phyloP scores from a whole-genome alignment of 2,329 filamentous ascomycete genomes.

The Aureobasidium sp. region DNA sequence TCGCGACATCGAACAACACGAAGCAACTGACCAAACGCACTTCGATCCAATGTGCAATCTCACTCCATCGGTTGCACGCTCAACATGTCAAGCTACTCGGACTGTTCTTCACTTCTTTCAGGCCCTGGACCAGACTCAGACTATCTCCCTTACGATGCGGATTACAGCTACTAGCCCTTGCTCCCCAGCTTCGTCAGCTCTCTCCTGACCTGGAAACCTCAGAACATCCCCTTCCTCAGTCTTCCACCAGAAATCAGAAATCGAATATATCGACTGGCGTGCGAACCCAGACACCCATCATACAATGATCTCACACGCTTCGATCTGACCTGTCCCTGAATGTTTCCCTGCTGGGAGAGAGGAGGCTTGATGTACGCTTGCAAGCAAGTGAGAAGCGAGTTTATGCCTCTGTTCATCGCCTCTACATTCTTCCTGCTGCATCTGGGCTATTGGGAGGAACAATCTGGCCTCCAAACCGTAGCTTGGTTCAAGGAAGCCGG shows the following conservation, averaged over 20 bases:
- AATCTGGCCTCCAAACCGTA: neutral
- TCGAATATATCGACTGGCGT: neutral
- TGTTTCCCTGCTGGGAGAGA: neutral
- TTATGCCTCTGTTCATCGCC: neutral
- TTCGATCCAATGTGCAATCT: no score
- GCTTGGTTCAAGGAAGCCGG: neutral
- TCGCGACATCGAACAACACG: no score
- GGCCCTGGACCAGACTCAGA: neutral
- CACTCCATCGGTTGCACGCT: neutral
- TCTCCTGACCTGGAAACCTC: neutral
- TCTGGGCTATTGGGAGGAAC: neutral
- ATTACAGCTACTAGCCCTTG: neutral
- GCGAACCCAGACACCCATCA: neutral
- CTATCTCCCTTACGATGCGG: neutral
- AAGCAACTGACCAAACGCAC: no score
- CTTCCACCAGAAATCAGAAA: neutral
- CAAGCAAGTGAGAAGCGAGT: neutral
- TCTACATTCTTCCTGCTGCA: neutral
- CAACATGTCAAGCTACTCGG: neutral
- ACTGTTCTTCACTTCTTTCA: neutral
- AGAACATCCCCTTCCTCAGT: neutral
- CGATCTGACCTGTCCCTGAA: neutral
- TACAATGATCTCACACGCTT: neutral
- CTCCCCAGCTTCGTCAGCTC: neutral
- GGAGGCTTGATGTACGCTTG: neutral